Base-by-base conservation (phyloP, 306 rosid species). In the Herpetospermum pedunculosum region DNA sequence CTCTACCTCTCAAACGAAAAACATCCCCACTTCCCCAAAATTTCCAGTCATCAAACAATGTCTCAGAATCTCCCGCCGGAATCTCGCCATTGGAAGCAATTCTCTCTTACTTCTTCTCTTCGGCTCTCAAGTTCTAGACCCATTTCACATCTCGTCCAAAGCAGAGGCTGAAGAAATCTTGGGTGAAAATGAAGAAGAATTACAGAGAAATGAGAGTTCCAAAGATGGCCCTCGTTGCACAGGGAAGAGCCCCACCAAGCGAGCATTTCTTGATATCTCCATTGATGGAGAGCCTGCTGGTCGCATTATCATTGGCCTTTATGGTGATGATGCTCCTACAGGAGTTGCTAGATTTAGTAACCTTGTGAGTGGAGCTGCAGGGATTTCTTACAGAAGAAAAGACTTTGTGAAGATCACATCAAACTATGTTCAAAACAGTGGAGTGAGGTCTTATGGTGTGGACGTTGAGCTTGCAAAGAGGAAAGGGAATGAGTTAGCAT, bases 301-400 rank as follows among this genome's bases (percentile, higher is more conserved):
- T 8, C 92, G 96, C 73, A 78, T 88, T 10, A 75, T 87, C 50
- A 70, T 91, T 4, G 95, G 88, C 54, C 87, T 90, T 25, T 85
- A 83, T 30, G 96, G 89, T 48, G 83, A 89, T 4, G 86, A 87
- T 2, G 80, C 76, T 28, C 91, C 95, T 0, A 54, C 75, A 32
- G 96, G 96, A 49, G 95, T 80, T 32, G 84, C 85, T 11, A 88
- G 96, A 78, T 94, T 88, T 34, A 77, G 82, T 13, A 87, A 73
- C 73, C 88, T 94, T 81, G 92, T 81, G 0, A 94, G 92, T 68
- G 99, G 97, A 49, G 88, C 90, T 29, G 94, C 95, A 37, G 97
- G 99, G 46, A 72, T 89, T 55, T 91, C 94, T 85, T 91, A 94
- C 78, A 84, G 96, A 78, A 94, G 92, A 77, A 91, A 94, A 82